Evolutionary conservation across 2,329 filamentous ascomycete genomes (phyloP).

Genomic region (Escovopsis sp.): DNA sequence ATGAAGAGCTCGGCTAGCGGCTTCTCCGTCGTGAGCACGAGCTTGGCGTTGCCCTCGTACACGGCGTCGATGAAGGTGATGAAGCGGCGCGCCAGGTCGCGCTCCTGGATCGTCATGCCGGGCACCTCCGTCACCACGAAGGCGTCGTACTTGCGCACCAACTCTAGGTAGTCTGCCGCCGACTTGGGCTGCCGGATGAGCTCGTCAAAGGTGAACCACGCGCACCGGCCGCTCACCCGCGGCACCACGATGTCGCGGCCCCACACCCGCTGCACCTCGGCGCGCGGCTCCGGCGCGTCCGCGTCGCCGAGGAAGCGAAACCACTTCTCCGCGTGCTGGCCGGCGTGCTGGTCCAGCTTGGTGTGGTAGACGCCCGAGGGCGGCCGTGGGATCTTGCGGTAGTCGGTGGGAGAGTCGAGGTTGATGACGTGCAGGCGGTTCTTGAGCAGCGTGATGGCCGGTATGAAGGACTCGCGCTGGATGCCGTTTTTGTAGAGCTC

Average conservation of each 20-base stretch:
- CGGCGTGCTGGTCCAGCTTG: constrained; percentile 62
- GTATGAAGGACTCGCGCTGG: constrained; percentile 86
- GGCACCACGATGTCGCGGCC: constrained; percentile 81
- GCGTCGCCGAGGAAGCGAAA: constrained; percentile 86
- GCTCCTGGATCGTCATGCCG: constrained; percentile 72
- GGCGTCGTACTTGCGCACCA: constrained; percentile 77
- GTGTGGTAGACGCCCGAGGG: constrained; percentile 90
- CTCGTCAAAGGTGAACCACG: constrained; percentile 85
- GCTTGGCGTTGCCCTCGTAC: constrained; percentile 84
- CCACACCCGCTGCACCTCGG: constrained; percentile 75
- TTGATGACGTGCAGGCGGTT: constrained; percentile 75
- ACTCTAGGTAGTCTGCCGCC: constrained; percentile 87
- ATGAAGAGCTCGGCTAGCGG: constrained; percentile 78
- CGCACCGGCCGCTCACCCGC: constrained; percentile 70
- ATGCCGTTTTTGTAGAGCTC: constrained; percentile 98
- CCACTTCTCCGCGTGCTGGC: constrained; percentile 81
- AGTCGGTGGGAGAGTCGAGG: constrained; percentile 88
- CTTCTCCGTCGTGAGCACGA: constrained; percentile 81
- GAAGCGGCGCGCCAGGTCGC: constrained; percentile 80
- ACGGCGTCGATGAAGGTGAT: constrained; percentile 97
- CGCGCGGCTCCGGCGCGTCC: constrained; percentile 56
- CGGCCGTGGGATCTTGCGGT: constrained; percentile 89
- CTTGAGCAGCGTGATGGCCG: constrained; percentile 86
- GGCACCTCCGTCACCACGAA: constrained; percentile 88
- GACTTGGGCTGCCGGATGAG: constrained; percentile 78